Conservation (phyloP, 106 monocot genomes). For the Acorus gramineus region DNA sequence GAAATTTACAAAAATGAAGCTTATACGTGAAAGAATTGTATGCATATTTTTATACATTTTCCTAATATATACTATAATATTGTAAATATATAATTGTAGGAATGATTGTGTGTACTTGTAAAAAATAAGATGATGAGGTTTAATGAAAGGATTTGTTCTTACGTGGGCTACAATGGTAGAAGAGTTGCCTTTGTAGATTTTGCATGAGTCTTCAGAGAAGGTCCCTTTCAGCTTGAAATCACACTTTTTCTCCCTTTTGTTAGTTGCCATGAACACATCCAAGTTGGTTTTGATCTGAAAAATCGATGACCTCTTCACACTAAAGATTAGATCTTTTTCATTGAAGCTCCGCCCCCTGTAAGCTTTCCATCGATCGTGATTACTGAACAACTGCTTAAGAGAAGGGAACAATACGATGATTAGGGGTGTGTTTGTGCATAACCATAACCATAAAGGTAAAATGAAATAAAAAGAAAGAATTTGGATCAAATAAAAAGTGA, state of each 20-base stretch:
- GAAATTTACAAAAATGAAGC: no score
- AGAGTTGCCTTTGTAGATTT: conserved; percentile 7
- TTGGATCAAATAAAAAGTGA: background rate
- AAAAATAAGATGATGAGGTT: no score
- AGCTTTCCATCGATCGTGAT: background rate
- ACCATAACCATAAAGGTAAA: no score
- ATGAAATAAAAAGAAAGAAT: background rate
- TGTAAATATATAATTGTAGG: no score
- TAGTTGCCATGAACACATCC: conserved; percentile 6
- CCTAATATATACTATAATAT: no score
- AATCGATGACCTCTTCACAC: background rate
- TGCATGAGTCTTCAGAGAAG: conserved; percentile 8
- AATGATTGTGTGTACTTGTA: no score
- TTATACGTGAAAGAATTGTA: no score
- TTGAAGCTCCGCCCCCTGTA: background rate
- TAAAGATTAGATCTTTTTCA: background rate
- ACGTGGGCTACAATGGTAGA: conserved; percentile 13
- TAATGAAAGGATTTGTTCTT: no score
- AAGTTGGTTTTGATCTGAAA: background rate
- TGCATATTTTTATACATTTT: no score
- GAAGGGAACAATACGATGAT: no score
- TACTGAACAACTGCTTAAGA: background rate
- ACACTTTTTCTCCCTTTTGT: conserved; percentile 5
- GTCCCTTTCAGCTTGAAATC: conserved; percentile 24
- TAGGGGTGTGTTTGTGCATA: no score